Percentiles rank a stretch among this genome's conserved stretches.
Evolutionary conservation across 345 rosid genomes (phyloP).

Genomic region (Moringa oleifera): DNA sequence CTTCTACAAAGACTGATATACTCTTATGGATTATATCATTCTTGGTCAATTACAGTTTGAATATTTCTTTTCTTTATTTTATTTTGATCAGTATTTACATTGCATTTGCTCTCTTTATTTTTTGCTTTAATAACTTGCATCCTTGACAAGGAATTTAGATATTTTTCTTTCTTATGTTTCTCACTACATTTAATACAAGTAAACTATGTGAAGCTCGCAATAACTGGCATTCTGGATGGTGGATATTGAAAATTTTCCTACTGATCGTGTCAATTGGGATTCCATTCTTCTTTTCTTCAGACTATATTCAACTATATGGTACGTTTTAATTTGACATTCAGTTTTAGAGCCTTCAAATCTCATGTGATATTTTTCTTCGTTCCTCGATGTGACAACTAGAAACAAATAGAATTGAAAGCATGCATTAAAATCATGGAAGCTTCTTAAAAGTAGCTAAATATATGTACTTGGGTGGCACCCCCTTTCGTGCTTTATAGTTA

Average conservation of each 20-base stretch:
- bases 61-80: no score
- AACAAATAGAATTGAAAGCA: no score
- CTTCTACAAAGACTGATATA: no score
- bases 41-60: no score
- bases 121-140: neutral
- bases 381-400: no score
- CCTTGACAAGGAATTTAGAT: conserved; percentile 56
- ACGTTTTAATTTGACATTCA: conserved; percentile 14
- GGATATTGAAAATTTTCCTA: conserved; percentile 50
- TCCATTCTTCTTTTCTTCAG: conserved; percentile 62
- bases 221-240: conserved; percentile 73
- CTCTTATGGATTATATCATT: no score
- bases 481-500: no score
- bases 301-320: conserved; percentile 67
- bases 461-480: no score
- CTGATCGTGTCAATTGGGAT: conserved; percentile 41
- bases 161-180: conserved; percentile 73
- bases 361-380: no score
- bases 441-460: no score
- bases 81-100: neutral
- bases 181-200: conserved; percentile 49
- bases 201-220: conserved; percentile 48
- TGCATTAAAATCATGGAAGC: no score
- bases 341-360: neutral
- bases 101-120: no score